Conservation (phyloP, 495 filamentous ascomycete genomes). For the Aspergillus steynii region DNA sequence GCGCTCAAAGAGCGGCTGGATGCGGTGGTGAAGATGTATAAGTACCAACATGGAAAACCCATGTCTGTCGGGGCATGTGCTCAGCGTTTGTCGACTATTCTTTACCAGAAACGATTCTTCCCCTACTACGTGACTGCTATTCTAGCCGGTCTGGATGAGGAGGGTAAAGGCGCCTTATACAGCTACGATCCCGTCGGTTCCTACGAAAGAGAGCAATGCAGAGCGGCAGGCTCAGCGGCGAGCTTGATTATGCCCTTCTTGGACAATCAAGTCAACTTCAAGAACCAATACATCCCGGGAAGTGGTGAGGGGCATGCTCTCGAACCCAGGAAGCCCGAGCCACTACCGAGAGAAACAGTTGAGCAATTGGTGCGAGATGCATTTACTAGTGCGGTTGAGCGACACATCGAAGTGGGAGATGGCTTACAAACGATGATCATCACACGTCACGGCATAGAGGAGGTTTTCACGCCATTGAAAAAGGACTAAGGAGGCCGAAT, state of each 20-base stretch:
- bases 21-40: slow-evolving; percentile 93
- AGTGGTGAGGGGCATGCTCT: slow-evolving; percentile 82
- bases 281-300: slow-evolving; percentile 95
- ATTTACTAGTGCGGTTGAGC: slow-evolving; percentile 95
- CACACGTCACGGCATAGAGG: slow-evolving; percentile 83
- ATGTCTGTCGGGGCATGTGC: slow-evolving; percentile 94
- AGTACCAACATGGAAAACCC: slow-evolving; percentile 87
- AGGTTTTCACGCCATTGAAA: slow-evolving; percentile 82
- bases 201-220: slow-evolving; percentile 94
- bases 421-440: slow-evolving; percentile 93
- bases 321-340: slow-evolving; percentile 59
- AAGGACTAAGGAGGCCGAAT: slow-evolving; percentile 61
- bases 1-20: slow-evolving; percentile 89
- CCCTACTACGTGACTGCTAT: slow-evolving; percentile 96
- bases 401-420: slow-evolving; percentile 98
- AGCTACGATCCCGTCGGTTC: slow-evolving; percentile 97
- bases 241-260: slow-evolving; percentile 98
- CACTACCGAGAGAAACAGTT: slow-evolving; percentile 69
- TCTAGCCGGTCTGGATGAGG: slow-evolving; percentile 89
- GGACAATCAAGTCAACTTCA: slow-evolving; percentile 99
- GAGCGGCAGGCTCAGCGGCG: slow-evolving; percentile 90
- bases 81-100: slow-evolving; percentile 86
- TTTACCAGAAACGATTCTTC: slow-evolving; percentile 97
- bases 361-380: slow-evolving; percentile 92
- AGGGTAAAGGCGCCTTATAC: slow-evolving; percentile 92